These are phyloP conservation scores for Aspergillus fumigatus DNA, from an alignment of 2,329 filamentous ascomycete genomes.

Conservation along the genomic window DNA sequence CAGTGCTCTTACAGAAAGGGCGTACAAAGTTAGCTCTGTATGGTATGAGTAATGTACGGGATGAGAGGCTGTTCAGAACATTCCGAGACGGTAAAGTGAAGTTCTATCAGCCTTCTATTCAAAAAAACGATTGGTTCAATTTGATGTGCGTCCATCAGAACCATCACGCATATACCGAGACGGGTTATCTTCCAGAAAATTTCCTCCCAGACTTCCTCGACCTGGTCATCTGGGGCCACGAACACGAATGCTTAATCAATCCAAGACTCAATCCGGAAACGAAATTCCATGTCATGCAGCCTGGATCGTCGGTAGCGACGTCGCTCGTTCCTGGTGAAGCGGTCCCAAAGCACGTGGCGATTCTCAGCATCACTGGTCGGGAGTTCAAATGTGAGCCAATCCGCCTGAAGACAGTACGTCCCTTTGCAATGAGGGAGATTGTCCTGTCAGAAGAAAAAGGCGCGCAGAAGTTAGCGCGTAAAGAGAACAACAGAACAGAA, in stretches of 20 bases:
- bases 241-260: slow-evolving; percentile 92
- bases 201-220: slow-evolving; percentile 90
- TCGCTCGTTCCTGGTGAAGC: slow-evolving; percentile 87
- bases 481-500: slow-evolving; percentile 76
- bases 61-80: slow-evolving; percentile 89
- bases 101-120: slow-evolving; percentile 78
- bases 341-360: slow-evolving; percentile 82
- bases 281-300: slow-evolving; percentile 93
- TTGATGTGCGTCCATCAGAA: slow-evolving; percentile 94
- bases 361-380: slow-evolving; percentile 77
- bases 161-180: slow-evolving; percentile 85
- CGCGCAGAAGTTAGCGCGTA: slow-evolving; percentile 72
- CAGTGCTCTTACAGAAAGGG: slow-evolving; percentile 88
- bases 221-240: slow-evolving; percentile 92
- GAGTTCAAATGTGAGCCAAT: slow-evolving; percentile 77
- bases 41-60: slow-evolving; percentile 90
- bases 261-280: slow-evolving; percentile 79
- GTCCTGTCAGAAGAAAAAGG: slow-evolving; percentile 68
- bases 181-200: slow-evolving; percentile 89
- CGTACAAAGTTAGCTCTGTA: slow-evolving; percentile 88
- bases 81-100: slow-evolving; percentile 91
- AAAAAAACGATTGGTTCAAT: slow-evolving; percentile 92
- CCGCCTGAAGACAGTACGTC: slow-evolving; percentile 80
- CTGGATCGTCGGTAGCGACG: slow-evolving; percentile 91
- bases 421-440: slow-evolving; percentile 83